Percentiles rank a stretch among this genome's conserved stretches.
Evolutionary conservation across 768 basidiomycete genomes (phyloP).

Genomic region (Collybiopsis luxurians): DNA sequence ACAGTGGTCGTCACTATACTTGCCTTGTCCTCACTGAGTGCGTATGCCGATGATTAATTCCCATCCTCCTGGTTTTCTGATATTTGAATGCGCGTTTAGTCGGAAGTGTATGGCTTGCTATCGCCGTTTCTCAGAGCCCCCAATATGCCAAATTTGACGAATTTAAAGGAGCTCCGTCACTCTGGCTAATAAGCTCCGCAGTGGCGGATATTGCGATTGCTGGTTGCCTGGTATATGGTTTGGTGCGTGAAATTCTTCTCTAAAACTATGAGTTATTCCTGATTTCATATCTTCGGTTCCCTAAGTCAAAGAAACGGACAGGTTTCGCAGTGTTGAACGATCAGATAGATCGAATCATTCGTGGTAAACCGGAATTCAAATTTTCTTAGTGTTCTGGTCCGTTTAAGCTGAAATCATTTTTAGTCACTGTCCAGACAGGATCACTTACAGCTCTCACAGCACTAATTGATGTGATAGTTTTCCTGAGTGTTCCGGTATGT

Average conservation of each 20-base stretch:
- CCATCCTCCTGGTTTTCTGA: background rate
- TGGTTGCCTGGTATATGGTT: background rate
- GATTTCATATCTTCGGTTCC: too few species aligned
- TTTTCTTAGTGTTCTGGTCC: too few species aligned
- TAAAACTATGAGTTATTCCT: background rate
- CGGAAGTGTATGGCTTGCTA: conserved; percentile 3
- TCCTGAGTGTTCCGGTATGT: conserved; percentile 8
- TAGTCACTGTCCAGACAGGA: conserved; percentile 9
- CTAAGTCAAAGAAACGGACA: background rate
- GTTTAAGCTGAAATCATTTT: background rate
- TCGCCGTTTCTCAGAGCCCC: conserved; percentile 1
- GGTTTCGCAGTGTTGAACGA: conserved; percentile 4
- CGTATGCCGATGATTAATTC: background rate
- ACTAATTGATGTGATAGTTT: conserved; percentile 2
- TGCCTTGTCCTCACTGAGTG: conserved; percentile 2
- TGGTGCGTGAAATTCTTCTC: background rate
- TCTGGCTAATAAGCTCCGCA: conserved; percentile 8
- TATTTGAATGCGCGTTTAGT: background rate
- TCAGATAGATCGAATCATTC: conserved; percentile 9
- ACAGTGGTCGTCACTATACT: background rate
- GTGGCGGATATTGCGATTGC: conserved; percentile 6
- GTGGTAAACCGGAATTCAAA: background rate
- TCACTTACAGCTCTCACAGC: conserved; percentile 3
- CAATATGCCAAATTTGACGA: conserved; percentile 3
- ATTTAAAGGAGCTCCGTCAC: background rate